Base-by-base conservation (phyloP, 805 yeast species). In the Saccharomyces jurei region DNA sequence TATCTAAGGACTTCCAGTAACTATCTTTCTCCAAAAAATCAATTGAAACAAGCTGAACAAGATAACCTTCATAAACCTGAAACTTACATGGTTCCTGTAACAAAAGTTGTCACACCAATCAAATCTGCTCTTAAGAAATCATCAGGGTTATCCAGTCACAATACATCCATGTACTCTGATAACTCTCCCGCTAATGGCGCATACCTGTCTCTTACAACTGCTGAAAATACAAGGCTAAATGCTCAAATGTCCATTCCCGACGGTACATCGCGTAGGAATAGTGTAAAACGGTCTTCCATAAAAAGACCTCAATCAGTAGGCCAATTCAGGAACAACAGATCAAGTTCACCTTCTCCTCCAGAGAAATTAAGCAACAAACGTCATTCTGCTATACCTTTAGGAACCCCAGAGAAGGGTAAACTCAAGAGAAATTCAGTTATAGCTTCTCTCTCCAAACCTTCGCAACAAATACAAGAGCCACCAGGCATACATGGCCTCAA, bases 191-290 rank as follows among this genome's bases (percentile, higher is more conserved):
- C 88, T 0, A 79, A 79, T 28, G 79, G 77, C 56, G 89, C 87
- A 0, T 85, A 85, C 61, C 64, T 85, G 48, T 82, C 88, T 0
- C 69, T 84, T 52, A 78, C 91, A 0, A 87, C 94, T 0, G 91
- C 91, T 1, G 90, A 86, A 63, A 87, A 87, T 66, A 87, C 94
- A 0, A 76, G 90, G 55, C 65, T 85, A 54, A 87, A 87, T 69
- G 86, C 92, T 1, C 78, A 79, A 56, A 66, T 81, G 63, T 76
- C 83, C 6, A 63, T 72, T n/a, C 31, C 53, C 25, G 60, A 58
- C 10, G 50, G 28, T 17, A 41, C 49, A 17, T 47, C 54, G 3
- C 55, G 55, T 27, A 56, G 54, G 26, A 32, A 53, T 17, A 51
- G 50, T 26, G 29, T 50, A 2, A 55, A 56, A 36, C 56, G 51